Conservation (phyloP, 2,329 filamentous ascomycete species). For the Xylaria sp. region DNA sequence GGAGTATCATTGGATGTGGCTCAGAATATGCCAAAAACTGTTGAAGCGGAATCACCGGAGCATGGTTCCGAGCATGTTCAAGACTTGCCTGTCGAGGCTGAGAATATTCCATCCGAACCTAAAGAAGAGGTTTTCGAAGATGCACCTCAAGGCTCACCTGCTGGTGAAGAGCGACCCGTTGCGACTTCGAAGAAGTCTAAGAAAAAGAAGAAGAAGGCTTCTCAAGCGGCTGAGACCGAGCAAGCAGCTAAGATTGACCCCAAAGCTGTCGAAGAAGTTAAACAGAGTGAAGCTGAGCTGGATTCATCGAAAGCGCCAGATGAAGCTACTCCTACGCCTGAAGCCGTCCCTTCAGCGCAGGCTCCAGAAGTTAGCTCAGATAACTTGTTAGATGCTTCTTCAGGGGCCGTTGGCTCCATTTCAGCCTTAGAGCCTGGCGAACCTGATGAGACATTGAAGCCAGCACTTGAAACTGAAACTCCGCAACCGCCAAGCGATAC, state of each 20-base stretch:
- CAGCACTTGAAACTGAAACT: constrained; percentile 8
- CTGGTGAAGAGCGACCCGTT: constrained; percentile 28
- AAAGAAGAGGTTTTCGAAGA: constrained; percentile 22
- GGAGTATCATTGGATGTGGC: background rate
- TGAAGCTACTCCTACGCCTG: constrained; percentile 1
- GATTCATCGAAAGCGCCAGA: constrained; percentile 7
- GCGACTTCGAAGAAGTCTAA: constrained; percentile 35
- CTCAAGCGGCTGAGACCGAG: constrained; percentile 10
- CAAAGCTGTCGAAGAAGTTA: constrained; percentile 8
- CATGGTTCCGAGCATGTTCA: background rate
- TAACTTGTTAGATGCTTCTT: background rate
- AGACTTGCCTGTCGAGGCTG: background rate
- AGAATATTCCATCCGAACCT: constrained; percentile 5
- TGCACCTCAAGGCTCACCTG: constrained; percentile 17
- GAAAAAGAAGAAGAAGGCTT: constrained; percentile 34
- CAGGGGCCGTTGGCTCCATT: background rate
- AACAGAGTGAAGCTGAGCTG: constrained; percentile 15
- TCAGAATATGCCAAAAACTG: background rate
- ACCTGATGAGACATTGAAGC: background rate
- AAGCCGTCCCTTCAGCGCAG: constrained; percentile 10
- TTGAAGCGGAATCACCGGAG: background rate
- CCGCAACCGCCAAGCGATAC: background rate
- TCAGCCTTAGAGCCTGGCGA: background rate
- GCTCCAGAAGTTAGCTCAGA: background rate
- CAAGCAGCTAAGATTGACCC: background rate